phyloP scores from a whole-genome alignment of 768 basidiomycete species.

The Psilocybe cubensis region DNA sequence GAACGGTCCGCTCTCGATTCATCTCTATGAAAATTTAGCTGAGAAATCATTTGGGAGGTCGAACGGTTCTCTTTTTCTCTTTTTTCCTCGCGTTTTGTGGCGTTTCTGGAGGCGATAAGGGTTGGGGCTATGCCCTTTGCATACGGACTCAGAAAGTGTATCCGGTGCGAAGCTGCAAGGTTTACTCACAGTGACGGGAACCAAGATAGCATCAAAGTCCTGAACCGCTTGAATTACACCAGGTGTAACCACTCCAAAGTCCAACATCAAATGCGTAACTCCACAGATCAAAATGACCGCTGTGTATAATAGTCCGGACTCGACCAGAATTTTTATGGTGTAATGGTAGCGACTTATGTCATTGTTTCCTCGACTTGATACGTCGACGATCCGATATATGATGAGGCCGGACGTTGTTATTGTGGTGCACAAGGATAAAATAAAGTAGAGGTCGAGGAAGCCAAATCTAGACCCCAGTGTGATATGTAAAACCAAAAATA shows the following conservation, averaged over 20 bases:
- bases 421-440: background rate
- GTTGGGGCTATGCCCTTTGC: background rate
- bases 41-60: background rate
- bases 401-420: background rate
- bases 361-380: background rate
- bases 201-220: background rate
- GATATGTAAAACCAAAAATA: background rate
- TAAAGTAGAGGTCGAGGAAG: background rate
- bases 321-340: background rate
- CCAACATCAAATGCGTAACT: background rate
- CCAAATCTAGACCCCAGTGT: background rate
- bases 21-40: background rate
- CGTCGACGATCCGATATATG: background rate
- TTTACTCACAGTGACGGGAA: background rate
- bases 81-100: background rate
- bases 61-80: background rate
- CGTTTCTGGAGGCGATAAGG: background rate
- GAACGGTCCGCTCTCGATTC: background rate
- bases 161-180: too few species aligned
- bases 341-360: background rate
- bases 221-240: background rate
- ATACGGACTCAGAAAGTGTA: background rate
- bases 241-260: background rate
- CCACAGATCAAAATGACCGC: background rate
- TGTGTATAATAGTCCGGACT: background rate